Base-by-base conservation (phyloP, 208 protist genomes). In the Wallacemonas sp. region DNA sequence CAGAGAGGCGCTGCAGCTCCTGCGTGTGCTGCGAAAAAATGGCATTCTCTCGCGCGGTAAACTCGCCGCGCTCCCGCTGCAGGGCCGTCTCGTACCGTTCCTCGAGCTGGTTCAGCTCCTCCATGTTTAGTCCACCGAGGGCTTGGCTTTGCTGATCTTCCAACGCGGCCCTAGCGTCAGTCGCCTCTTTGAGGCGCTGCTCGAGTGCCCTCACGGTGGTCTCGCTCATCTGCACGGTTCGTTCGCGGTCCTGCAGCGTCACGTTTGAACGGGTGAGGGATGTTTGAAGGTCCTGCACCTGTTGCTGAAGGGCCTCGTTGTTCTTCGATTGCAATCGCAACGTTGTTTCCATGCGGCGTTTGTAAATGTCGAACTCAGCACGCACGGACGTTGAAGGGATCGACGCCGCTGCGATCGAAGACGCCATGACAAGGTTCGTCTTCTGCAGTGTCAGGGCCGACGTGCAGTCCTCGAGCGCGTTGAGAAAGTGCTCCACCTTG, bases 11-110 rank as follows among this genome's bases (percentile, higher is more conserved):
- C 58, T 90, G 73, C 16, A 93, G 63, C 55, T 93, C 90, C 30
- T 87, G 80, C 29, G 70, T 71, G 71, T 93, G 85, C 46, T 88
- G 80, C 8, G 80, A 44, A 34, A 88, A 78, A 0, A 93, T 72
- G 14, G 68, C 61, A 21, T 62, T 69, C 52, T 92, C 87, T 0
- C 83, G 78, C 0, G 41, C 56, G 1, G 70, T 56, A 66, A 80
- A 90, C 65, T 90, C 85, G 2, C 65, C 68, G 1, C 74, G 76
- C 33, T 86, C 27, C 14, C 49, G 65, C 48, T 75, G 62, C 33
- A 91, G 43, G 23, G 78, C 79, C 30, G 74, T 47, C 36, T 93
- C 85, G 12, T 83, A 41, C n/a, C 73, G 61, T 4, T 80, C 79
- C 48, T 85, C 77, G 56, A 87, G 69, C 6, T 56, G 49, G 34